phyloP scores from a whole-genome alignment of 345 rosid species.

The Geranium brycei region DNA sequence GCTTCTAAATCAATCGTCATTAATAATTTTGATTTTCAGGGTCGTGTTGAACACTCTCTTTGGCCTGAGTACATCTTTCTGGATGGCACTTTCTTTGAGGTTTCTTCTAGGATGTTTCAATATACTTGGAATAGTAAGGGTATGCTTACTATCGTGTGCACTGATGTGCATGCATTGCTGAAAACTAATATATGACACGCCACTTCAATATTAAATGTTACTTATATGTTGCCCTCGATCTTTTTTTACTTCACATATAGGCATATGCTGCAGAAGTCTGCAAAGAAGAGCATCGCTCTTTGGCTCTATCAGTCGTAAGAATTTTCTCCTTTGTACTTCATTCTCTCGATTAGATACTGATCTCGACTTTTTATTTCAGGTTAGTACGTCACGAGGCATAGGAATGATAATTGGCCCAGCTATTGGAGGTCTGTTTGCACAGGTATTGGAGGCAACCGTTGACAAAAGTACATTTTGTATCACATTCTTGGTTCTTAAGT shows the following conservation, averaged over 20 bases:
- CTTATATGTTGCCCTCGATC: background rate
- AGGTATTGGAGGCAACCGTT: constrained; percentile 2
- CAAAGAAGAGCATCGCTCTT: constrained; percentile 11
- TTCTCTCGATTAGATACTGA: background rate
- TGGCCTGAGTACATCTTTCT: constrained; percentile 16
- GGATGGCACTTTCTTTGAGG: constrained; percentile 17
- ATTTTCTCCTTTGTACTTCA: background rate
- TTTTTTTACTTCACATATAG: background rate
- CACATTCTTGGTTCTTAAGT: no score
- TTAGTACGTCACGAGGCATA: constrained; percentile 17
- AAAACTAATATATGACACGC: background rate
- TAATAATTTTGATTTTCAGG: constrained; percentile 5
- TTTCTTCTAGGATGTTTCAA: constrained; percentile 19
- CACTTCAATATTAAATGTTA: background rate
- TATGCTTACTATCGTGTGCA: constrained; percentile 2
- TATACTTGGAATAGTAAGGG: constrained; percentile 16
- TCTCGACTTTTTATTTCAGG: constrained; percentile 7
- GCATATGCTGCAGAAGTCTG: constrained; percentile 18
- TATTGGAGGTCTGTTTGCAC: constrained; percentile 17
- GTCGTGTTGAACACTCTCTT: constrained; percentile 14
- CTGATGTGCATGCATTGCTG: background rate
- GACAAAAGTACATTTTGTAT: no score
- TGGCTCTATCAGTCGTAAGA: constrained; percentile 16
- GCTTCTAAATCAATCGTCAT: background rate
- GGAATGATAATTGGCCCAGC: constrained; percentile 20